phyloP scores from a whole-genome alignment of 192 early-diverging fungal genomes.

The Backusella luteola region DNA sequence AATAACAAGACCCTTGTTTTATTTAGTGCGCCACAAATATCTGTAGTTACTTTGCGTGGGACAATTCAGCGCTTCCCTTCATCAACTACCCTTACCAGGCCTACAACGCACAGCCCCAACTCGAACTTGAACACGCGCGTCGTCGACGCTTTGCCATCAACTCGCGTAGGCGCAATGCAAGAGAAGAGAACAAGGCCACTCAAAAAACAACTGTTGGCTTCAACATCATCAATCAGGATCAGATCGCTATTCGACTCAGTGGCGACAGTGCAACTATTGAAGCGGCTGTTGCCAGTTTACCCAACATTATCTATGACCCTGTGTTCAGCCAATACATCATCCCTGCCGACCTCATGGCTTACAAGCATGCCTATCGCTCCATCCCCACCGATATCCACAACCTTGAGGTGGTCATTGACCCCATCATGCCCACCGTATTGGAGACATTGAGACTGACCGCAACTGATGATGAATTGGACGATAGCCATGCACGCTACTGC shows the following conservation, averaged over 20 bases:
- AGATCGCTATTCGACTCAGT: neutral
- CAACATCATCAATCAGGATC: neutral
- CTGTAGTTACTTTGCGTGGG: neutral
- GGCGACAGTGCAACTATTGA: neutral
- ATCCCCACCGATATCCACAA: neutral
- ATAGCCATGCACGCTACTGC: neutral
- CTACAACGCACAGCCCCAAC: neutral
- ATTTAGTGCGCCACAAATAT: neutral
- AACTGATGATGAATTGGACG: neutral
- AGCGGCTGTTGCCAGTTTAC: neutral
- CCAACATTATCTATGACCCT: neutral
- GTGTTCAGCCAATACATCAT: neutral
- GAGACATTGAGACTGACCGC: neutral
- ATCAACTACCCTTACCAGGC: neutral
- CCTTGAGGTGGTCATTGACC: neutral
- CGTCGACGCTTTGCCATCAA: neutral
- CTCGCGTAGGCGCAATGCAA: neutral
- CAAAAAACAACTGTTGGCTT: neutral
- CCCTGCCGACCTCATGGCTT: neutral
- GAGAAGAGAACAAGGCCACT: neutral
- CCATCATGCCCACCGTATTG: neutral
- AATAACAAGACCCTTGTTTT: neutral
- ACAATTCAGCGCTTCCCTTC: neutral
- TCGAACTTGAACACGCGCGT: neutral
- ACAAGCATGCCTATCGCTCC: neutral